Conservation (phyloP, 345 rosid species). For the Arabis hirsuta region DNA sequence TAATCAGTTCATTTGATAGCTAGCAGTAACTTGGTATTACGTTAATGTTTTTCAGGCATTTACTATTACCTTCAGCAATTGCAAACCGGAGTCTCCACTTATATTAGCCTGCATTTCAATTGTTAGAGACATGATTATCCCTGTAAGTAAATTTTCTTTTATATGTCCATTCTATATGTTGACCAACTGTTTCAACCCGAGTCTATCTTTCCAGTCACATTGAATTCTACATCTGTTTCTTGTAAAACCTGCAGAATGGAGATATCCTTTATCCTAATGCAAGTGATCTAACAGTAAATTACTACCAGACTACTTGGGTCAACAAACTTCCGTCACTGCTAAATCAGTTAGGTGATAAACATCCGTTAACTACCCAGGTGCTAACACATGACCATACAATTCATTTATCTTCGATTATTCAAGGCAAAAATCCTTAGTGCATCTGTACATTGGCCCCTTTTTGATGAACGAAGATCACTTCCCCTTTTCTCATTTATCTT, state of each 20-base stretch:
- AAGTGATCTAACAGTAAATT: conserved; percentile 52
- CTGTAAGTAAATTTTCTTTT: conserved; percentile 57
- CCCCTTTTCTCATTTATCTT: conserved; percentile 21
- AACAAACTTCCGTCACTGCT: conserved; percentile 73
- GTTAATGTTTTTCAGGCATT: conserved; percentile 66
- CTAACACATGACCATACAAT: conserved; percentile 20
- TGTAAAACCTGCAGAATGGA: conserved; percentile 52
- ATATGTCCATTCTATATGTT: conserved; percentile 11
- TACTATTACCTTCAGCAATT: conserved; percentile 62
- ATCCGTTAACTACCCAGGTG: conserved; percentile 69
- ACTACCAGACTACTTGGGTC: conserved; percentile 68
- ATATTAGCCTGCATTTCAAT: conserved; percentile 67
- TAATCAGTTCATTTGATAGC: conserved; percentile 6
- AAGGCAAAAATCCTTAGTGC: conserved; percentile 11
- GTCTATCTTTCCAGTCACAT: conserved; percentile 9
- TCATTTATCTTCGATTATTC: neutral
- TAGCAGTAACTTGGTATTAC: conserved; percentile 4
- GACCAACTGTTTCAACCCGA: neutral
- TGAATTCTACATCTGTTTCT: conserved; percentile 5
- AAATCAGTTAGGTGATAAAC: conserved; percentile 60
- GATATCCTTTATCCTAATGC: conserved; percentile 45
- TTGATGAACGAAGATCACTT: conserved; percentile 1
- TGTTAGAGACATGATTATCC: conserved; percentile 66
- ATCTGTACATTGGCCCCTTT: conserved; percentile 15
- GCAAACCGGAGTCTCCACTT: conserved; percentile 65